These are phyloP conservation scores for Spergularia azorica DNA, from an alignment of 179 eudicot genomes.

Conservation along the genomic window DNA sequence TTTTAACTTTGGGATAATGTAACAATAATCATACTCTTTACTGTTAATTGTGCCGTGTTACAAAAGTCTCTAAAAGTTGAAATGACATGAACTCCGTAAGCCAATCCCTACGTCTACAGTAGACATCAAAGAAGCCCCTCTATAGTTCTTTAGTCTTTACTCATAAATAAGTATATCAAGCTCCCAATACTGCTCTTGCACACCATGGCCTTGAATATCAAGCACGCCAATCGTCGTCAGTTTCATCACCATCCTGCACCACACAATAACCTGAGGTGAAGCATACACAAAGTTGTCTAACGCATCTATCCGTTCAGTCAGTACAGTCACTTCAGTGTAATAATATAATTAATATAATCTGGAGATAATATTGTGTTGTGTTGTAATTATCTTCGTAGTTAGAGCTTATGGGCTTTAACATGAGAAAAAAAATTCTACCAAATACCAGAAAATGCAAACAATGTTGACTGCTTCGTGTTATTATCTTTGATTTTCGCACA, in stretches of 20 bases:
- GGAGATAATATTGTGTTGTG: neutral
- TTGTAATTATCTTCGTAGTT: neutral
- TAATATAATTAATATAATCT: neutral
- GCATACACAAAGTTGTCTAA: neutral
- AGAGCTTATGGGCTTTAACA: no score
- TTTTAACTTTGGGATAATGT: no score
- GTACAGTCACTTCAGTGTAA: neutral
- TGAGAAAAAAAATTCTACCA: neutral
- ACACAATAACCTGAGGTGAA: neutral
- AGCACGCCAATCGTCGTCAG: slow-evolving; percentile 54
- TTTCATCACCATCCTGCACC: slow-evolving; percentile 28
- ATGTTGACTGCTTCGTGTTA: neutral
- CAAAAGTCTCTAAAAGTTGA: no score
- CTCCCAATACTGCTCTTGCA: neutral
- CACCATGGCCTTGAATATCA: slow-evolving; percentile 19
- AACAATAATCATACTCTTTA: no score
- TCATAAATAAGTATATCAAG: neutral
- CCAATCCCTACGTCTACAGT: no score
- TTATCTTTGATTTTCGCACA: neutral
- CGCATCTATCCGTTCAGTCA: neutral
- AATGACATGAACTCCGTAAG: no score
- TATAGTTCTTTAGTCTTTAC: no score
- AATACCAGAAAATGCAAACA: neutral
- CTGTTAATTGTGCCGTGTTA: no score
- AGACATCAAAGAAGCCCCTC: no score